These are phyloP conservation scores for Rhytidhysteron rufulum DNA, from an alignment of 2,329 filamentous ascomycete species.

Conservation along the genomic window DNA sequence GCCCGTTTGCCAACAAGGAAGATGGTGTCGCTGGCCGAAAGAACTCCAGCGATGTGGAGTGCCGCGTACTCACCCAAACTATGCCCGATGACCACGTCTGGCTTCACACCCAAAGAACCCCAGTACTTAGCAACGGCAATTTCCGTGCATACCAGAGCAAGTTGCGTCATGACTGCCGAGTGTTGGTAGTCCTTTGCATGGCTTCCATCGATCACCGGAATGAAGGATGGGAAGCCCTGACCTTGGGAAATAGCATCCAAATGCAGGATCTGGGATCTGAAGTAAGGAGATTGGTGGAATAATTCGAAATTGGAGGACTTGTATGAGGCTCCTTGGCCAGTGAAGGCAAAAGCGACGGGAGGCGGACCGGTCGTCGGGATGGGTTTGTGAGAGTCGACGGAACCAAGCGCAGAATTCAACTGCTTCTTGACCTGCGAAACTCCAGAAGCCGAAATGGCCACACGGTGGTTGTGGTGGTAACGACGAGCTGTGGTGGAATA, in stretches of 20 bases:
- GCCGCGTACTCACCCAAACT: conserved; percentile 42
- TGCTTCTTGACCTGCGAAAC: neutral
- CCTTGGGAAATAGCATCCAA: conserved; percentile 23
- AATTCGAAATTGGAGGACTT: neutral
- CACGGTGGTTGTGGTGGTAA: conserved; percentile 10
- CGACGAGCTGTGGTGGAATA: conserved; percentile 8
- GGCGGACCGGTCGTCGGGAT: neutral
- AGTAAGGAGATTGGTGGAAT: conserved; percentile 7
- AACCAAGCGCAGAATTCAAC: neutral
- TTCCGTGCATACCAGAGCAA: conserved; percentile 38
- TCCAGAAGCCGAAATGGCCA: conserved; percentile 2
- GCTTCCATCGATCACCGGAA: conserved; percentile 10
- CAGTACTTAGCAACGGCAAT: conserved; percentile 25
- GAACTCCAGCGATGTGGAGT: conserved; percentile 30
- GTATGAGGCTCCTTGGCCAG: neutral
- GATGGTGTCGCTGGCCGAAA: conserved; percentile 30
- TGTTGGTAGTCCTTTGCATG: conserved; percentile 1
- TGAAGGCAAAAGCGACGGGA: neutral
- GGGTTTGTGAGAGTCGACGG: neutral
- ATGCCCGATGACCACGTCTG: conserved; percentile 17
- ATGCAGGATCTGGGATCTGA: conserved; percentile 25
- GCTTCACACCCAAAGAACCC: conserved; percentile 11
- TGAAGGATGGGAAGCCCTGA: conserved; percentile 31
- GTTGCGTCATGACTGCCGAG: conserved; percentile 25
- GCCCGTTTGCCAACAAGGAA: conserved; percentile 34